Evolutionary conservation across 768 basidiomycete genomes (phyloP).

Genomic region (Trametes elegans): DNA sequence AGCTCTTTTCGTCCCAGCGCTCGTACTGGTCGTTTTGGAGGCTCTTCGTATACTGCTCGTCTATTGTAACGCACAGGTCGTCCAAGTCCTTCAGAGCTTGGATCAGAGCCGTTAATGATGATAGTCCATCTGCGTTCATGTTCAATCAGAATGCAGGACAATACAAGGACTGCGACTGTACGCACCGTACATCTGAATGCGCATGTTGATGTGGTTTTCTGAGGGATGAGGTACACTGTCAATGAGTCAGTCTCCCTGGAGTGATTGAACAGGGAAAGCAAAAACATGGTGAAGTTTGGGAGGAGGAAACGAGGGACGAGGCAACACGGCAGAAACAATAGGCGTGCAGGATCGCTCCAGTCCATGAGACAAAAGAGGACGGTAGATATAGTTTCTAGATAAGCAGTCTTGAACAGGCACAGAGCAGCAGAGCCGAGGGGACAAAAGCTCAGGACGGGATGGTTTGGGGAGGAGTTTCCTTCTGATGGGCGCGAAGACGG

Average conservation of each 20-base stretch:
- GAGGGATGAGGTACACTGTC: constrained; percentile 90
- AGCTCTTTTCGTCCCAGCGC: constrained; percentile 70
- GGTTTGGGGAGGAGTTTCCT: not conserved
- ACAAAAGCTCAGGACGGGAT: constrained; percentile 1
- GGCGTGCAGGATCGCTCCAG: not conserved
- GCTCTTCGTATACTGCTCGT: constrained; percentile 63
- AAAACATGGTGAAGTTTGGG: not conserved
- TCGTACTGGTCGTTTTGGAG: constrained; percentile 54
- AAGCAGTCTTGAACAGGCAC: no score
- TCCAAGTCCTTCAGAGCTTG: constrained; percentile 78
- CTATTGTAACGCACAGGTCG: constrained; percentile 66
- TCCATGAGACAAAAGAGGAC: not conserved
- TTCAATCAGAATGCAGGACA: not conserved
- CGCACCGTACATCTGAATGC: constrained; percentile 99
- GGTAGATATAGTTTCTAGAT: not conserved
- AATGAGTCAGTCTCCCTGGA: constrained; percentile 1
- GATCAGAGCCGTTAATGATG: constrained; percentile 78
- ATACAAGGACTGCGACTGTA: constrained; percentile 19
- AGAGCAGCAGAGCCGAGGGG: not conserved
- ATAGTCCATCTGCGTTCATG: constrained; percentile 65
- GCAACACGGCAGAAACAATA: no score
- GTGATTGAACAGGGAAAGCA: no score
- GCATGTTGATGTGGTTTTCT: constrained; percentile 91
- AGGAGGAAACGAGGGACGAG: no score
- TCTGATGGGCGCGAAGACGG: not conserved